Evolutionary conservation across 257 asterid species (phyloP), one percentile per base, ranked within the genome.

Genomic region (Nicotiana undulata): DNA sequence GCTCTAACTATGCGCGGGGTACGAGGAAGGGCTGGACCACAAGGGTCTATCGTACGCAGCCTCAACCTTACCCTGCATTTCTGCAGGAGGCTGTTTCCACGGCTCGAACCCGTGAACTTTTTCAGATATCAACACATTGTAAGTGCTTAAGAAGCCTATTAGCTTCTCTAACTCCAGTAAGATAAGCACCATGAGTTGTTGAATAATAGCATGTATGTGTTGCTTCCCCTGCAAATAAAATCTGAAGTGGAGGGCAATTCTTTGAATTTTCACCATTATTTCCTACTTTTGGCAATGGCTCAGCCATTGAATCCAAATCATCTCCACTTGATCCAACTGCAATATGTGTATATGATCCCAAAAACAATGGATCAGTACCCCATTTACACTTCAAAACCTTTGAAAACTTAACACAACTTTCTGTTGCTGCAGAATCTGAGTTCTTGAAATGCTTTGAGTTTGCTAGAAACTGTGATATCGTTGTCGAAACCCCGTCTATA

Each of bases 171-270:
- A 93, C 80, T 64, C 98, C 98, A 82, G 98, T 94, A 81, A 85
- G 90, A 85, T 94, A 87, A 76, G 98, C 98, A 34, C 98, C 98
- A 76, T 94, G 98, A 51, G 98, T 94, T 4, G 98, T 94, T n/a
- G 98, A 94, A 84, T 93, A 94, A 77, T 91, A 93, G 63, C 92
- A 90, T 85, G 83, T 89, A 68, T 89, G 96, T 6, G 98, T 93
- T 8, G 98, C 98, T 88, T 94, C 98, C 52, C 98, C 98, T 11
- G 98, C 98, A 76, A 94, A 93, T 34, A 94, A 85, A 8, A 94
- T 83, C 80, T 94, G 98, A 37, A 94, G 87, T 24, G 90, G 87
- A 15, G 93, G 84, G 1, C 66, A 66, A 10, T 80, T 58, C 18
- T 65, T 55, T 2, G 86, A 72, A 31, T 17, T 76, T 3, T 49